Conservation (phyloP, 2,329 filamentous ascomycete genomes). For the Aspergillus luchuensis region DNA sequence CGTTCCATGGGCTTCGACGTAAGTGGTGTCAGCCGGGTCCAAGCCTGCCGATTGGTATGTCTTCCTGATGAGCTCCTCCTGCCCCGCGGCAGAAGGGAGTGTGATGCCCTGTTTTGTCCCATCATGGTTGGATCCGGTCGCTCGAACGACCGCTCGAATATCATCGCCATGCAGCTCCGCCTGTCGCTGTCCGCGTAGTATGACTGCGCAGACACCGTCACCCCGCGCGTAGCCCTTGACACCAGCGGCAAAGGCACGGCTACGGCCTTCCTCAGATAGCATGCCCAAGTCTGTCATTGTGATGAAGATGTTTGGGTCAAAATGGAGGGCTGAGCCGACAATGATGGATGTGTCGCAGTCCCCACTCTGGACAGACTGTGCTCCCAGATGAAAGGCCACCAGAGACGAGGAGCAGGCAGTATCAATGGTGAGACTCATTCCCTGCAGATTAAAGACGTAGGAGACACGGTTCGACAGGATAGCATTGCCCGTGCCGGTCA, state of each 20-base stretch:
- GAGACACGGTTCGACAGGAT: conserved; percentile 38
- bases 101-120: conserved; percentile 19
- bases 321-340: conserved; percentile 35
- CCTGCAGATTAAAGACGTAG: conserved; percentile 41
- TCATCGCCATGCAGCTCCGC: conserved; percentile 32
- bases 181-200: conserved; percentile 28
- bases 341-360: conserved; percentile 28
- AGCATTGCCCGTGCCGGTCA: conserved; percentile 26
- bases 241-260: conserved; percentile 26
- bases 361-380: background rate
- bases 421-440: conserved; percentile 42
- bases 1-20: conserved; percentile 46
- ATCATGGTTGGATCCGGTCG: conserved; percentile 24
- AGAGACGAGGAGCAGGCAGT: conserved; percentile 46
- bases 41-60: conserved; percentile 30
- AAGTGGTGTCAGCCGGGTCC: conserved; percentile 32
- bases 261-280: conserved; percentile 33
- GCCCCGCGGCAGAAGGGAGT: background rate
- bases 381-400: conserved; percentile 26
- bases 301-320: conserved; percentile 29
- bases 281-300: conserved; percentile 35
- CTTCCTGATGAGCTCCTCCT: conserved; percentile 8
- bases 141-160: conserved; percentile 32
- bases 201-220: conserved; percentile 33
- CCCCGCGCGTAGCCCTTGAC: conserved; percentile 36